Percentiles rank a stretch among this genome's conserved stretches.
These are phyloP conservation scores for Globisporangium camurandrum DNA, from an alignment of 352 stramenopile genomes.

Conservation along the genomic window DNA sequence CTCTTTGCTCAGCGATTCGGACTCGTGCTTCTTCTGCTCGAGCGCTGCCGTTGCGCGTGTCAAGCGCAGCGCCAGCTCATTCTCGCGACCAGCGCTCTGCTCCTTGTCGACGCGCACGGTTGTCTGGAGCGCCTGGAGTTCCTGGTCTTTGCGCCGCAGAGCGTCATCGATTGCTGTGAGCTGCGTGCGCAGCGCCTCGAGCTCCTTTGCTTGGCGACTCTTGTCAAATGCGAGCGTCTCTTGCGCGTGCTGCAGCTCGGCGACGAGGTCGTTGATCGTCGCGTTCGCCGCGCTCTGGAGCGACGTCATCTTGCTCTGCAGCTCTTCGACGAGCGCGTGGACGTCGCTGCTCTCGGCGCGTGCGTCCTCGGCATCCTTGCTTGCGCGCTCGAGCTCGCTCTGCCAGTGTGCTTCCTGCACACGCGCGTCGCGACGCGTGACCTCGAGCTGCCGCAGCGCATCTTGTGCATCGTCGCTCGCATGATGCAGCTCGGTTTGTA, in stretches of 20 bases:
- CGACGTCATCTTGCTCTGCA: constrained; percentile 60
- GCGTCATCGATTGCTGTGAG: constrained; percentile 40
- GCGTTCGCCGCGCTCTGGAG: constrained; percentile 71
- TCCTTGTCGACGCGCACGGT: constrained; percentile 21
- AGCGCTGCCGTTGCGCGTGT: constrained; percentile 19
- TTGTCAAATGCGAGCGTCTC: constrained; percentile 52
- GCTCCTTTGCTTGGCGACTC: constrained; percentile 39
- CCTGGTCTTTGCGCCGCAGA: constrained; percentile 26
- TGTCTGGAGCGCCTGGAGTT: constrained; percentile 29
- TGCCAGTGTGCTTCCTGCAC: constrained; percentile 27
- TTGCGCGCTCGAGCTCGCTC: constrained; percentile 33
- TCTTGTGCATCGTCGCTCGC: constrained; percentile 50
- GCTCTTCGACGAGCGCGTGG: constrained; percentile 32
- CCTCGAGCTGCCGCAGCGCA: constrained; percentile 49
- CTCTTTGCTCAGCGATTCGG: constrained; percentile 45
- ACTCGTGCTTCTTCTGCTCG: constrained; percentile 57
- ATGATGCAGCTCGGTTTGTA: constrained; percentile 53
- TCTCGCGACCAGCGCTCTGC: constrained; percentile 20
- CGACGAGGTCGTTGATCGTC: constrained; percentile 68
- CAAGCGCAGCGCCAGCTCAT: constrained; percentile 24
- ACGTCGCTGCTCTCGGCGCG: constrained; percentile 32
- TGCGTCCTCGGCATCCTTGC: constrained; percentile 41
- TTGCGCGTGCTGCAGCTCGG: constrained; percentile 47
- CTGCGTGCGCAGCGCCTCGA: constrained; percentile 27
- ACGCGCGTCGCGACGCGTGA: constrained; percentile 44